phyloP scores from a whole-genome alignment of 2,329 filamentous ascomycete species.

The Ophiocordyceps polyrhachis-furcata region DNA sequence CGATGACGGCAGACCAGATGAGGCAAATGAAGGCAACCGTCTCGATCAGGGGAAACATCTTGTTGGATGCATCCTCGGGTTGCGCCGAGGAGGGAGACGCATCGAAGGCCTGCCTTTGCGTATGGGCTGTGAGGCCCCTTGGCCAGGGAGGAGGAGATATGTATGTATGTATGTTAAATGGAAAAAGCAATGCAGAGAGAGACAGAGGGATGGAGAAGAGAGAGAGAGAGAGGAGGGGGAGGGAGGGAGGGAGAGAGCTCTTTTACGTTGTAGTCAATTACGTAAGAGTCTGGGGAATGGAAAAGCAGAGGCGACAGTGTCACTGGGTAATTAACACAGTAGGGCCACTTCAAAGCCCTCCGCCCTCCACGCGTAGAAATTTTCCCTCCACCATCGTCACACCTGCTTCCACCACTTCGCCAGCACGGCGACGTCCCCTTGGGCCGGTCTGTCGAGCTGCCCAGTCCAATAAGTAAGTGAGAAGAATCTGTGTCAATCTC shows the following conservation, averaged over 20 bases:
- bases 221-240: no score
- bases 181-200: no score
- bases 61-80: not conserved
- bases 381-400: not conserved
- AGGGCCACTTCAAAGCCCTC: not conserved
- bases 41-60: slow-evolving; percentile 15
- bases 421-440: not conserved
- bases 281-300: no score
- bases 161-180: not conserved
- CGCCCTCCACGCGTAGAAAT: not conserved
- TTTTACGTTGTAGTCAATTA: no score
- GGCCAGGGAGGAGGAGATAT: not conserved
- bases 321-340: not conserved
- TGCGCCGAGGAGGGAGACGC: not conserved
- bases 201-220: no score
- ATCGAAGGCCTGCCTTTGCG: not conserved
- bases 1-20: slow-evolving; percentile 32
- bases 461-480: not conserved
- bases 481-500: no score
- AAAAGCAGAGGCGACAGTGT: not conserved
- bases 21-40: slow-evolving; percentile 27
- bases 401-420: not conserved
- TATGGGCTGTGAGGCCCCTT: not conserved
- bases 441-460: not conserved
- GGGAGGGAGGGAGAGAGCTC: no score